Conservation (phyloP, 176 grass and related monocot species). For the Cymbopogon citratus region DNA sequence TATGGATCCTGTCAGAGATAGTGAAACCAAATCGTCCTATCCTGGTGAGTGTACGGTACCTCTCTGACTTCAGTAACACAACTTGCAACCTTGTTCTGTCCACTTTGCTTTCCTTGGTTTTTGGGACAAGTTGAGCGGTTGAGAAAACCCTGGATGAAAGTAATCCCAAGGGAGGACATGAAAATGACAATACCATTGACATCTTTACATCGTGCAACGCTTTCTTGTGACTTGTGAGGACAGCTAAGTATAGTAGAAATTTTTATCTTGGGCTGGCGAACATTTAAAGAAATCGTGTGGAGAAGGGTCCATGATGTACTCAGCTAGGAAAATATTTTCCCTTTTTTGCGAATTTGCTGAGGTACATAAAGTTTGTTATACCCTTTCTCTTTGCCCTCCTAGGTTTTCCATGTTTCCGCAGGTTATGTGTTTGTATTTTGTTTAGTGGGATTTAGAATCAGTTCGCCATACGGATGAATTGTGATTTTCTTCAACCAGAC, state of each 20-base stretch:
- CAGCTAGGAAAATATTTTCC: neutral
- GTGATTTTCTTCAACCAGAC: neutral
- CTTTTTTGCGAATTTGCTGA: neutral
- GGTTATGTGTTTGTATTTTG: neutral
- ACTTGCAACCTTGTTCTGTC: neutral
- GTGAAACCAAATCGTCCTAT: neutral
- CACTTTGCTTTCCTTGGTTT: neutral
- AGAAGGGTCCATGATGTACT: neutral
- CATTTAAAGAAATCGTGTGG: neutral
- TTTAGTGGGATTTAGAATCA: neutral
- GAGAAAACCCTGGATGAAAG: neutral
- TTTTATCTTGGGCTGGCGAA: neutral
- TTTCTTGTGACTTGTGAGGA: neutral
- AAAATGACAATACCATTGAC: neutral
- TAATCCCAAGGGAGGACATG: neutral
- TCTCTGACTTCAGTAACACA: neutral
- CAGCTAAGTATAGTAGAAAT: neutral
- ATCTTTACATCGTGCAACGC: neutral
- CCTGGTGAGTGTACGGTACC: neutral
- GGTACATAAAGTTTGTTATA: neutral
- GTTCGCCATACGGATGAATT: neutral
- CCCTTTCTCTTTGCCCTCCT: neutral
- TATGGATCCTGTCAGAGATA: neutral
- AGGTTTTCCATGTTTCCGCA: neutral
- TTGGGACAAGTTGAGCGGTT: neutral